Percentiles rank a stretch among this genome's conserved stretches.
These are phyloP conservation scores for Penicillium sp. DNA, from an alignment of 2,329 filamentous ascomycete species.

Conservation along the genomic window DNA sequence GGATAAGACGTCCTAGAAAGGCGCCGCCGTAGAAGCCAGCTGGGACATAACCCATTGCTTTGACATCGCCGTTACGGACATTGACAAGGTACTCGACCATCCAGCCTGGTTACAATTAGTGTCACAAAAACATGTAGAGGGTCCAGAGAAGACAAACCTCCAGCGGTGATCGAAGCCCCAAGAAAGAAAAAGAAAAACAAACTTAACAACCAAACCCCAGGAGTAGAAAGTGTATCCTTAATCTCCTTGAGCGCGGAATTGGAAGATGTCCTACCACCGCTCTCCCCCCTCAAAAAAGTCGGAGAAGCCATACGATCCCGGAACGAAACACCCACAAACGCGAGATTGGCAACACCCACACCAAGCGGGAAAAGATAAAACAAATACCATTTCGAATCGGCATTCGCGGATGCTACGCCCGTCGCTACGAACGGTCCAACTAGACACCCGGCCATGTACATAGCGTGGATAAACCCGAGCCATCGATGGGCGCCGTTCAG, in stretches of 20 bases:
- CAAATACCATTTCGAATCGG: slow-evolving; percentile 49
- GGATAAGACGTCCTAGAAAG: slow-evolving; percentile 55
- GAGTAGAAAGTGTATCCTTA: slow-evolving; percentile 21
- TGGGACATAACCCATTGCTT: slow-evolving; percentile 61
- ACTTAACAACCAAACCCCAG: slow-evolving; percentile 56
- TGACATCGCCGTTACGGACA: slow-evolving; percentile 57
- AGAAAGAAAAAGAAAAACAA: slow-evolving; percentile 65
- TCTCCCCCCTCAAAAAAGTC: background rate
- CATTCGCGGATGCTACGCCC: slow-evolving; percentile 45
- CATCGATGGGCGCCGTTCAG: slow-evolving; percentile 56
- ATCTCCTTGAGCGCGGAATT: slow-evolving; percentile 24
- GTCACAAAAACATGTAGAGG: background rate
- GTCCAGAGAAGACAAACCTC: slow-evolving; percentile 26
- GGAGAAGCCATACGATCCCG: slow-evolving; percentile 36
- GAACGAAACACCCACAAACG: slow-evolving; percentile 50
- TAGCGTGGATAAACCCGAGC: slow-evolving; percentile 63
- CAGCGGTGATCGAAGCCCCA: slow-evolving; percentile 54
- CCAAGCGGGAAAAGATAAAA: slow-evolving; percentile 58
- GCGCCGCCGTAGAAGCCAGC: slow-evolving; percentile 60
- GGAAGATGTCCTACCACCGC: background rate
- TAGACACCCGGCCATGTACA: slow-evolving; percentile 58
- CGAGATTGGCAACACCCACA: slow-evolving; percentile 52
- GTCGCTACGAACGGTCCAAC: slow-evolving; percentile 57
- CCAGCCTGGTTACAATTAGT: slow-evolving; percentile 48
- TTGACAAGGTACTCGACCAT: slow-evolving; percentile 63